Conservation (phyloP, 805 yeast species). For the Sugiyamaella americana region DNA sequence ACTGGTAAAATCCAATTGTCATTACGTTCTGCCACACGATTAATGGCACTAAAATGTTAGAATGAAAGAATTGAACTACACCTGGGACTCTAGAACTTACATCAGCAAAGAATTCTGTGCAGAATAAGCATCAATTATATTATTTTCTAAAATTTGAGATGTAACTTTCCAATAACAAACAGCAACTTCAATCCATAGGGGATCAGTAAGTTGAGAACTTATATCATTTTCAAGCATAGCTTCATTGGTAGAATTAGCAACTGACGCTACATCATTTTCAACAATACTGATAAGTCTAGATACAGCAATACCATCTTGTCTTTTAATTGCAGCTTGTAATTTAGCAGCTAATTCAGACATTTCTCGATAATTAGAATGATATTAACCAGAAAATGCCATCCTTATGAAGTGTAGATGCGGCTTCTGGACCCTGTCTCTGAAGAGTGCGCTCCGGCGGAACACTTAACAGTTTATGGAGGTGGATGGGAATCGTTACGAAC, state of each 20-base stretch:
- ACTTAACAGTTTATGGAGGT: too few relatives aligned
- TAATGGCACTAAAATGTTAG: conserved; percentile 39
- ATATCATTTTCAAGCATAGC: conserved; percentile 13
- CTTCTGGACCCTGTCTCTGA: too few relatives aligned
- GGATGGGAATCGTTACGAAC: too few relatives aligned
- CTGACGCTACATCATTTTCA: conserved; percentile 7
- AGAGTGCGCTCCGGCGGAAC: too few relatives aligned
- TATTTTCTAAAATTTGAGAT: conserved; percentile 13
- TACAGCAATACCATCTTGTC: conserved; percentile 18
- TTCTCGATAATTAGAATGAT: too few relatives aligned
- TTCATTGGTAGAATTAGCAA: conserved; percentile 15
- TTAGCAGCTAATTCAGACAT: conserved; percentile 5
- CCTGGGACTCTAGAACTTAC: conserved; percentile 16
- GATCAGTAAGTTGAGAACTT: conserved; percentile 5
- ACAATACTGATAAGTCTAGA: conserved; percentile 19
- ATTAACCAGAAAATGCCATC: too few relatives aligned
- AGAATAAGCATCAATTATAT: conserved; percentile 23
- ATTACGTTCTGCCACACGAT: conserved; percentile 78
- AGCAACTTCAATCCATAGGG: conserved; percentile 22
- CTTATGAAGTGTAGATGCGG: too few relatives aligned
- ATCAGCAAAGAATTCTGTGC: conserved; percentile 27
- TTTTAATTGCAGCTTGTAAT: conserved; percentile 10
- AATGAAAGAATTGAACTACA: too few relatives aligned
- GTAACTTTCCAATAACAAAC: conserved; percentile 24
- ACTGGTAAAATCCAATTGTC: conserved; percentile 51